Evolutionary conservation across 2,329 filamentous ascomycete species (phyloP), one percentile per base, ranked within the genome.

Genomic region (Calonectria crousiana): DNA sequence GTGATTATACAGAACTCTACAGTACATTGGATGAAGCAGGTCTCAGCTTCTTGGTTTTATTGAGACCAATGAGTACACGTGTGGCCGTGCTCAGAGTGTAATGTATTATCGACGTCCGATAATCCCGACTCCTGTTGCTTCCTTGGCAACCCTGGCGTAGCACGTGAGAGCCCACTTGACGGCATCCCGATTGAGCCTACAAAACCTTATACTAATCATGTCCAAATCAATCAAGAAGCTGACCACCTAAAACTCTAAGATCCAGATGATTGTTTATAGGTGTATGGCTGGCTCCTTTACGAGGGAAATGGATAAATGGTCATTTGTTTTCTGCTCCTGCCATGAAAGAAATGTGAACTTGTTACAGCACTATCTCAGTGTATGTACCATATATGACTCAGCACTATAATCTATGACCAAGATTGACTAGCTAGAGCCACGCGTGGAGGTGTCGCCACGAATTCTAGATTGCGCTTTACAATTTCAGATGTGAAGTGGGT

Each of bases 61-160:
- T 60, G 53, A 32, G 10, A 49, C n/a, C 67, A 69, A 69, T 62
- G 38, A 69, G 41, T 44, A 58, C 67, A 69, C 66, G 66, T 69
- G 67, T 51, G 38, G 34, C 38, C 41, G 41, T 62, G 67, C 67
- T 62, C n/a, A 62, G 38, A 69, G 18, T 36, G 32, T 53, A 69
- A 41, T 32, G 56, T 69, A 62, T 62, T 62, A 62, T 62, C 38
- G 36, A 30, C 23, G 34, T 14, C 56, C 56, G 34, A 62, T 38
- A 26, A 41, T 62, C 23, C 56, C 56, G 56, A 36, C 34, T 62
- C 38, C 23, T 38, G 34, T 34, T 28, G 38, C 36, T 62, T 23
- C n/a, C 34, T 41, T 30, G 16, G 32, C 56, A 36, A 36, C 23
- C 34, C 56, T 62, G 41, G 41, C 56, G 56, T 62, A 62, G 56